phyloP scores from a whole-genome alignment of 2,329 filamentous ascomycete species.

The Fusarium duplospermum region DNA sequence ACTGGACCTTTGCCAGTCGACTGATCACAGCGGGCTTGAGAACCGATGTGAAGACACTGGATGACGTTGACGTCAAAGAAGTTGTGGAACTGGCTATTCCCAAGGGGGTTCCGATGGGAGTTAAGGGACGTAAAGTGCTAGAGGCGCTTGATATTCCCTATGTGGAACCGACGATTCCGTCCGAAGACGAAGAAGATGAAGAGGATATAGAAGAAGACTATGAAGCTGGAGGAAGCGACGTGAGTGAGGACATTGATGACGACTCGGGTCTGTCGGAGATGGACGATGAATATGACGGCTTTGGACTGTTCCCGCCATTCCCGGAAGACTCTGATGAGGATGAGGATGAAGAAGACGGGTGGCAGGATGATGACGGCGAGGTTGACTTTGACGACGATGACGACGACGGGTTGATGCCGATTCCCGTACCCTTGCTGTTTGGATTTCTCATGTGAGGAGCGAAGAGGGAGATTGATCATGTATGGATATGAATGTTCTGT shows the following conservation, averaged over 20 bases:
- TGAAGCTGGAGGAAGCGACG: slow-evolving; percentile 12
- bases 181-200: slow-evolving; percentile 8
- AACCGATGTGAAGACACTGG: slow-evolving; percentile 39
- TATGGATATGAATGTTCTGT: slow-evolving; percentile 2
- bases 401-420: slow-evolving; percentile 28
- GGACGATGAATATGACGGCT: slow-evolving; percentile 19
- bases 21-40: slow-evolving; percentile 39
- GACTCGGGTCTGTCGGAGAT: slow-evolving; percentile 23
- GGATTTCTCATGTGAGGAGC: slow-evolving; percentile 36
- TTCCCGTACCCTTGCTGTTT: slow-evolving; percentile 36
- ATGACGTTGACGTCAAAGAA: slow-evolving; percentile 34
- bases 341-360: slow-evolving; percentile 21
- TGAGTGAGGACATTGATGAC: slow-evolving; percentile 33
- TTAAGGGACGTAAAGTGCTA: slow-evolving; percentile 39
- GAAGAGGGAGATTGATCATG: not conserved
- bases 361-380: slow-evolving; percentile 16
- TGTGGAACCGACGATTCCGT: slow-evolving; percentile 25
- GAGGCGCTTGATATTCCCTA: slow-evolving; percentile 41
- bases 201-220: slow-evolving; percentile 11
- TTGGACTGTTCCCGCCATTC: slow-evolving; percentile 15
- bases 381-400: slow-evolving; percentile 39
- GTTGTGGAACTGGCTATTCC: slow-evolving; percentile 39
- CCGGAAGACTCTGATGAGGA: slow-evolving; percentile 21
- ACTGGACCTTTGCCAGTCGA: slow-evolving; percentile 42
- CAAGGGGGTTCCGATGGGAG: slow-evolving; percentile 26